phyloP scores from a whole-genome alignment of 371 early-diverging fungal genomes.

The Mortierella sp. region DNA sequence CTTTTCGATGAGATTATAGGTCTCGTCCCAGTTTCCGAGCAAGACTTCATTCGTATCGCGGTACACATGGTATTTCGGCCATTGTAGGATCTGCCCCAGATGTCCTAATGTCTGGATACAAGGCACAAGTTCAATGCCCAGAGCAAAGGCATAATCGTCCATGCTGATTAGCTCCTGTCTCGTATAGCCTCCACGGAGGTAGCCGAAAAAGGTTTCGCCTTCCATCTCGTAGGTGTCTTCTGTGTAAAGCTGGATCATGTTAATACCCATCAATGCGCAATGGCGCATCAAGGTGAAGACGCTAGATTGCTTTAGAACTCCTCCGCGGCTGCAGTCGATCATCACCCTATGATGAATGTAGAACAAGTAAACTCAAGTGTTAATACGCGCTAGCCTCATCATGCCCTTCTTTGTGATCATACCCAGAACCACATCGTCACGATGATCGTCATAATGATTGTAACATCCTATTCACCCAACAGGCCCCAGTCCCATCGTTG shows the following conservation, averaged over 20 bases:
- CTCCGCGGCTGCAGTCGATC: conserved; percentile 89
- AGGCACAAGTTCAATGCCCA: conserved; percentile 91
- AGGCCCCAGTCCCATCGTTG: no score
- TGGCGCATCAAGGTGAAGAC: conserved; percentile 73
- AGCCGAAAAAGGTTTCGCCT: conserved; percentile 89
- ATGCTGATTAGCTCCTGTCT: conserved; percentile 73
- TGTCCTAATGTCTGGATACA: conserved; percentile 94
- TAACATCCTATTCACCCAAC: no score
- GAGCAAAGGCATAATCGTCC: conserved; percentile 80
- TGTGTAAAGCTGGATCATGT: conserved; percentile 88
- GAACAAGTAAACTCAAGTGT: background rate
- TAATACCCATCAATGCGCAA: conserved; percentile 84
- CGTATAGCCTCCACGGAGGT: conserved; percentile 80
- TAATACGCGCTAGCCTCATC: no score
- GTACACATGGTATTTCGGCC: conserved; percentile 82
- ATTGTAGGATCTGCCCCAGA: conserved; percentile 88
- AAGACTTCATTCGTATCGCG: conserved; percentile 87
- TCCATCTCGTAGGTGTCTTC: conserved; percentile 86
- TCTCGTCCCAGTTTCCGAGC: conserved; percentile 74
- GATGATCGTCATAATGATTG: conserved; percentile 5
- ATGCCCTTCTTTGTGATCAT: background rate
- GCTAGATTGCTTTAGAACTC: conserved; percentile 71
- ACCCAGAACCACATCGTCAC: conserved; percentile 4
- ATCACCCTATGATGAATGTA: conserved; percentile 63
- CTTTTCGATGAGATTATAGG: conserved; percentile 82